Conservation (phyloP, 2,329 filamentous ascomycete genomes). For the Aspergillus chevalieri region DNA sequence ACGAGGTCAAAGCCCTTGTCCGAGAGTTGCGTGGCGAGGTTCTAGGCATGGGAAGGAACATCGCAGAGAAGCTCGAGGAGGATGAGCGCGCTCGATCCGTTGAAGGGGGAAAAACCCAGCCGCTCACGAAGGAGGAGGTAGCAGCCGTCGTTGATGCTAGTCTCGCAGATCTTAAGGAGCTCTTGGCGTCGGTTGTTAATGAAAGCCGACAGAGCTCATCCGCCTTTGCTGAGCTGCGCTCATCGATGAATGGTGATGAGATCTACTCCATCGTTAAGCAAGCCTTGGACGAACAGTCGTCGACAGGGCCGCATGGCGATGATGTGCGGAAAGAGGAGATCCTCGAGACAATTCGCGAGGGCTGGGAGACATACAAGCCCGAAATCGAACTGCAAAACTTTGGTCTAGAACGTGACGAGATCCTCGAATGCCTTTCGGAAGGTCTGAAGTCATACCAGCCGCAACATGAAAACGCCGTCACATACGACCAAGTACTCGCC, state of each 20-base stretch:
- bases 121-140: constrained; percentile 62
- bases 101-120: constrained; percentile 40
- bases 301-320: constrained; percentile 44
- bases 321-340: constrained; percentile 74
- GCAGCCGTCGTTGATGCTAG: constrained; percentile 72
- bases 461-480: constrained; percentile 53
- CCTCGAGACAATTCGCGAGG: constrained; percentile 77
- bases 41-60: constrained; percentile 85
- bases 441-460: constrained; percentile 69
- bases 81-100: constrained; percentile 46
- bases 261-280: constrained; percentile 79
- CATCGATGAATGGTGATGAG: constrained; percentile 70
- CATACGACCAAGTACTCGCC: constrained; percentile 75
- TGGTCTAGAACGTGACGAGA: constrained; percentile 82
- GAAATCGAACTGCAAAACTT: constrained; percentile 87
- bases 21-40: constrained; percentile 88
- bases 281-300: constrained; percentile 57
- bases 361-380: constrained; percentile 90
- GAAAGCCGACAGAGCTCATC: constrained; percentile 67
- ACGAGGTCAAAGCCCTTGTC: constrained; percentile 84
- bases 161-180: constrained; percentile 72
- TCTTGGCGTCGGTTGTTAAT: constrained; percentile 72
- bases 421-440: constrained; percentile 78
- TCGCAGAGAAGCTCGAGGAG: constrained; percentile 70
- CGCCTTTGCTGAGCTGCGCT: constrained; percentile 56